phyloP scores from a whole-genome alignment of 164 flowering plant species.

The Vitis rotundifolia region DNA sequence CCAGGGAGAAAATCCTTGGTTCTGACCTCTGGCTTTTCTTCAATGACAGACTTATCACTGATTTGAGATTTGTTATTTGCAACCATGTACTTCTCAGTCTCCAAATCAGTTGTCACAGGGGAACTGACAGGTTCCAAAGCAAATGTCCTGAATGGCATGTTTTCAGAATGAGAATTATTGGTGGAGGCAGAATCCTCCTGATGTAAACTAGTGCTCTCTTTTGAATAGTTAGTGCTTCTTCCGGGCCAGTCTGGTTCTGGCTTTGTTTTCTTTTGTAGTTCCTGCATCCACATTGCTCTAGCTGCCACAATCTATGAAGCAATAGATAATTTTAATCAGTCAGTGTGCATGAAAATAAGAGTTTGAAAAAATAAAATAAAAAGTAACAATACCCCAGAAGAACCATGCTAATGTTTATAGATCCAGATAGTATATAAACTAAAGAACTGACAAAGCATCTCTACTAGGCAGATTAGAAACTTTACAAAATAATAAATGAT shows the following conservation, averaged over 20 bases:
- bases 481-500: too few species aligned
- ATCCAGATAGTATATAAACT: too few species aligned
- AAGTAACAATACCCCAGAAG: too few species aligned
- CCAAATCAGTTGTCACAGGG: slow-evolving; percentile 22
- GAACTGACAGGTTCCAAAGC: slow-evolving; percentile 24
- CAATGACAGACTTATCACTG: slow-evolving; percentile 44
- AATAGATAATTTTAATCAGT: background rate
- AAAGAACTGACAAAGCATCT: too few species aligned
- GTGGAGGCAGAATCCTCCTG: slow-evolving; percentile 28
- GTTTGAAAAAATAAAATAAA: too few species aligned
- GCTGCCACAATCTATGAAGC: slow-evolving; percentile 51
- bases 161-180: slow-evolving; percentile 19
- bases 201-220: slow-evolving; percentile 14
- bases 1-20: slow-evolving; percentile 28
- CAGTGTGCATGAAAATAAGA: too few species aligned
- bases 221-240: slow-evolving; percentile 18
- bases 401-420: too few species aligned
- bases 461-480: too few species aligned
- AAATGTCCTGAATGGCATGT: slow-evolving; percentile 21
- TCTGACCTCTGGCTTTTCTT: slow-evolving; percentile 40
- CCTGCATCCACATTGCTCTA: slow-evolving; percentile 67
- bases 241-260: slow-evolving; percentile 32
- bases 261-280: slow-evolving; percentile 48
- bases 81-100: slow-evolving; percentile 41
- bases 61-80: slow-evolving; percentile 32